Base-by-base conservation (phyloP, 169 alveolate species). In the Plasmodium relictum region DNA sequence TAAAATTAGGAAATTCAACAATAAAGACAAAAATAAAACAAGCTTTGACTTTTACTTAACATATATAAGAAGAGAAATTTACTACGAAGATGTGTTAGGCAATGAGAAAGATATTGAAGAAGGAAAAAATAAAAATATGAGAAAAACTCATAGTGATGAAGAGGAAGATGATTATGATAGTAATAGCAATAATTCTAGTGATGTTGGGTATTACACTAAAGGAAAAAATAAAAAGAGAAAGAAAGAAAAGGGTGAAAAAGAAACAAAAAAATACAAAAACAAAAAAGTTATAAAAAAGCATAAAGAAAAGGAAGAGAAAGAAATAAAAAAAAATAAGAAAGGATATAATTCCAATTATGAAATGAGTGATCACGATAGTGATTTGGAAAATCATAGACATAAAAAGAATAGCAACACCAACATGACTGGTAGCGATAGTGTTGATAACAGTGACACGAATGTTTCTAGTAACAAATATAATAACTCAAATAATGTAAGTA, bases 1-100 rank as follows among this genome's bases (percentile, higher is more conserved):
- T 92, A 96, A 95, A 72, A 94, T 92, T 58, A 97, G 96, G 39
- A 93, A 96, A 50, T 85, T 74, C 39, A 78, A 89, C 24, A 91
- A 89, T 9, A 58, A 88, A n/a, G 92, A 68, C 22, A 22, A 54
- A 54, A 54, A 54, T 16, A 54, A 54, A 9, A 22, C 0, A 8
- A 88, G 66, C 63, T 52, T 78, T 54, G 73, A 88, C 20, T 83
- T 78, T 12, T 63, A 31, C 31, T 59, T 78, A 20, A 78, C 52
- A 45, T 78, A 48, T 42, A 63, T 69, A 45, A 62, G 78, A 20
- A 62, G 39, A 59, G 76, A 78, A 70, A 41, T 93, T 20, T 73
- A 54, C 76, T 71, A 89, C 59, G 70, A 45, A 24, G n/a, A 41
- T 45, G 59, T 70, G 10, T 63, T 0, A 37, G 61, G 18, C 80